phyloP scores from a whole-genome alignment of 2,329 filamentous ascomycete genomes.

The Talaromyces sp. region DNA sequence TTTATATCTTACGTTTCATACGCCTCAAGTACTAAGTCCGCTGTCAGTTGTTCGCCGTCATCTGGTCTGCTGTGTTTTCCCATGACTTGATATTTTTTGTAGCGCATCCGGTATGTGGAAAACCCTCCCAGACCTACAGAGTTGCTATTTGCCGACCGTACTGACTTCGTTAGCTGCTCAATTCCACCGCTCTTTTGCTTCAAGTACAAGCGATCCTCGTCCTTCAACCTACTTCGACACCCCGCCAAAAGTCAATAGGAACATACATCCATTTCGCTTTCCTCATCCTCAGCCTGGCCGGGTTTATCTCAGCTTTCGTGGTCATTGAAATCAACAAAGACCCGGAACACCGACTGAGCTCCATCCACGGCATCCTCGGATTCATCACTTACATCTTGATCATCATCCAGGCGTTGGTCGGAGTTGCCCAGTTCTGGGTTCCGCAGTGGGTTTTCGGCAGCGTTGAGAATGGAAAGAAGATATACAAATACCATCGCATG shows the following conservation, averaged over 20 bases:
- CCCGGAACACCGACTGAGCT: conserved; percentile 62
- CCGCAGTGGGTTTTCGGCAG: conserved; percentile 69
- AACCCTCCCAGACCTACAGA: background rate
- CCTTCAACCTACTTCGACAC: conserved; percentile 80
- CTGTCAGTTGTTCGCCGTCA: conserved; percentile 61
- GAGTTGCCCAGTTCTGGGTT: conserved; percentile 75
- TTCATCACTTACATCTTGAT: conserved; percentile 68
- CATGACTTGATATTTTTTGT: conserved; percentile 76
- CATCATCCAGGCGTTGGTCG: conserved; percentile 69
- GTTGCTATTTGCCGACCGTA: background rate
- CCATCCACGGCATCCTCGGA: conserved; percentile 78
- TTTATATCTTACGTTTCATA: background rate
- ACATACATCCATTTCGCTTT: conserved; percentile 65
- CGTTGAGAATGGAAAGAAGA: conserved; percentile 69
- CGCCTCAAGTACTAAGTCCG: conserved; percentile 10
- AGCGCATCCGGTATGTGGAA: conserved; percentile 71
- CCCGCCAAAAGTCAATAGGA: conserved; percentile 65
- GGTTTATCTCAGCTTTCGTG: conserved; percentile 41
- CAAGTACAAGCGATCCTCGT: conserved; percentile 76
- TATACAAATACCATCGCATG: conserved; percentile 87
- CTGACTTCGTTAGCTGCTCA: conserved; percentile 43
- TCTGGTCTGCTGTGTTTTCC: conserved; percentile 75
- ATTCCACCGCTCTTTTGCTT: conserved; percentile 65
- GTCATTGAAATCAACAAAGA: conserved; percentile 71
- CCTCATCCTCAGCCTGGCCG: conserved; percentile 52